Conservation (phyloP, 139 green algal species). For the Picochlorum sp. region DNA sequence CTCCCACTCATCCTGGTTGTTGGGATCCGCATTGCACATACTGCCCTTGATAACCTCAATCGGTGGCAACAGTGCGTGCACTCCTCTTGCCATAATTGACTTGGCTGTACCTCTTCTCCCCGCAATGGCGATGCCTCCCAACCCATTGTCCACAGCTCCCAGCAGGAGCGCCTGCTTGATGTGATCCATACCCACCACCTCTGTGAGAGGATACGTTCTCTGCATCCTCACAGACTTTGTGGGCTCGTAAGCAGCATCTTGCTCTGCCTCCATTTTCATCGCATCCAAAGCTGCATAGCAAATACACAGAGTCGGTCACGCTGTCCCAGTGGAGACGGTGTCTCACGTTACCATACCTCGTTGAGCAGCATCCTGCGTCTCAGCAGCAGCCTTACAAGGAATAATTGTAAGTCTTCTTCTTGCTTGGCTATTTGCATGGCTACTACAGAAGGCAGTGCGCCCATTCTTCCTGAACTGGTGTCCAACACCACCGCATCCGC, state of each 20-base stretch:
- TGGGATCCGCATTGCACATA: constrained; percentile 91
- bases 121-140: constrained; percentile 92
- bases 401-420: too few species aligned
- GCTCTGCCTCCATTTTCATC: constrained; percentile 15
- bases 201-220: constrained; percentile 68
- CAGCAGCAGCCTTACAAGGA: too few species aligned
- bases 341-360: too few species aligned
- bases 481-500: too few species aligned
- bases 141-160: constrained; percentile 80
- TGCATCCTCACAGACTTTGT: constrained; percentile 25
- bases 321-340: too few species aligned
- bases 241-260: constrained; percentile 10
- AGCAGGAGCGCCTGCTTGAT: constrained; percentile 97
- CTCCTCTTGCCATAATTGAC: constrained; percentile 91
- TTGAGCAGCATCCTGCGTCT: too few species aligned
- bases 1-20: constrained; percentile 78
- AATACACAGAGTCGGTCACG: neutral
- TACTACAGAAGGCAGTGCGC: too few species aligned
- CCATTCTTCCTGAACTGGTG: too few species aligned
- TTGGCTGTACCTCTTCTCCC: constrained; percentile 90
- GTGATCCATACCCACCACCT: constrained; percentile 82
- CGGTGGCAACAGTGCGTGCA: constrained; percentile 91
- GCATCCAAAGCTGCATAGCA: constrained; percentile 15
- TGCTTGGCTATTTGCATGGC: too few species aligned
- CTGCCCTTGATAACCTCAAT: constrained; percentile 92